phyloP scores from a whole-genome alignment of 2,329 filamentous ascomycete genomes.

The Fusarium oxysporum region DNA sequence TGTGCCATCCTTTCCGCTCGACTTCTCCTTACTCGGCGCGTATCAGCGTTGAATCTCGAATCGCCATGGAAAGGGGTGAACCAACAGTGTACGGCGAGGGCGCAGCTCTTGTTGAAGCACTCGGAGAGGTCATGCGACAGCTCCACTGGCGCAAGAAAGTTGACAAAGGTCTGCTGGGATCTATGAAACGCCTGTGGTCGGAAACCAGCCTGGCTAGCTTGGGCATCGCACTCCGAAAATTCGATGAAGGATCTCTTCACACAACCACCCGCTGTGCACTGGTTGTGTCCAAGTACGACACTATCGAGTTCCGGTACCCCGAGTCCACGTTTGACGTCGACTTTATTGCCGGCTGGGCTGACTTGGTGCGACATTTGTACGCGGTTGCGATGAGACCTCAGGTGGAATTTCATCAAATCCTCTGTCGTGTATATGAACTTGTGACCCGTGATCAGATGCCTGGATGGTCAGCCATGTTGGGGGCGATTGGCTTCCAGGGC shows the following conservation, averaged over 20 bases:
- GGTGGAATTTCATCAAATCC: constrained; percentile 25
- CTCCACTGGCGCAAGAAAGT: constrained; percentile 23
- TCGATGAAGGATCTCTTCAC: constrained; percentile 36
- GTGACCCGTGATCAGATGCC: constrained; percentile 33
- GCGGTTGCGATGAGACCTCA: constrained; percentile 31
- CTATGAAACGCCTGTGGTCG: constrained; percentile 38
- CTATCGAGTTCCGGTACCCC: constrained; percentile 47
- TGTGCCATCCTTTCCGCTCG: constrained; percentile 41
- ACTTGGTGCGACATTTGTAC: constrained; percentile 41
- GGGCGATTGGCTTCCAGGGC: constrained; percentile 29
- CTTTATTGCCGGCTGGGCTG: constrained; percentile 43
- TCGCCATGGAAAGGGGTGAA: constrained; percentile 17
- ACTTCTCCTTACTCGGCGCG: constrained; percentile 32
- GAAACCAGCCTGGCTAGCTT: constrained; percentile 16
- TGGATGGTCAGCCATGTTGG: constrained; percentile 37
- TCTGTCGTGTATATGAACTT: constrained; percentile 41
- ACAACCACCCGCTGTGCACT: constrained; percentile 42
- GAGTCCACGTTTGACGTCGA: constrained; percentile 43
- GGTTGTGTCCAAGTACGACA: constrained; percentile 42
- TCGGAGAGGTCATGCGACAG: constrained; percentile 1
- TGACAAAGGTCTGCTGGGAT: constrained; percentile 6
- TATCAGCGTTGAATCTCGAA: constrained; percentile 35
- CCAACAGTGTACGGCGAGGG: constrained; percentile 22
- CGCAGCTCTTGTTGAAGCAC: neutral
- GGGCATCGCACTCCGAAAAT: constrained; percentile 34